These are phyloP conservation scores for Penicillium roqueforti DNA, from an alignment of 495 filamentous ascomycete species.

Conservation along the genomic window DNA sequence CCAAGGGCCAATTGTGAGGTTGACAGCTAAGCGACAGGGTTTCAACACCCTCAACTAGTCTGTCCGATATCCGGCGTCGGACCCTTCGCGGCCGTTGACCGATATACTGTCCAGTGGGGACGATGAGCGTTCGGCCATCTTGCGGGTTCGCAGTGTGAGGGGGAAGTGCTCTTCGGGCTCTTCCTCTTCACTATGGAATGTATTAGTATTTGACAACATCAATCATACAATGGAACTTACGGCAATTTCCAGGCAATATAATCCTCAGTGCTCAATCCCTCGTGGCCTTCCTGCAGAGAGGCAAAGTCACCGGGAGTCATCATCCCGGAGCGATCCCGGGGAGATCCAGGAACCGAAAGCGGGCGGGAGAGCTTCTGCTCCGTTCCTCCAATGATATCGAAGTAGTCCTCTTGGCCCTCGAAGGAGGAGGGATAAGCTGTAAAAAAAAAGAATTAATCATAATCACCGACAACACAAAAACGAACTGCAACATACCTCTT, in stretches of 20 bases:
- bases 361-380: constrained; percentile 92
- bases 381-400: constrained; percentile 78
- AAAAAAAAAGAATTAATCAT: background rate
- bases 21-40: background rate
- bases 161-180: constrained; percentile 92
- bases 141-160: constrained; percentile 64
- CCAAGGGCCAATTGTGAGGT: background rate
- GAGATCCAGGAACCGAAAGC: constrained; percentile 88
- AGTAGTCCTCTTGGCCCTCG: constrained; percentile 67
- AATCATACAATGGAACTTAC: constrained; percentile 55
- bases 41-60: constrained; percentile 1
- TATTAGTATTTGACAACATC: background rate
- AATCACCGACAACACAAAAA: constrained; percentile 3
- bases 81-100: constrained; percentile 27
- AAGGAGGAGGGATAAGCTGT: constrained; percentile 84
- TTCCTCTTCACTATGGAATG: constrained; percentile 73
- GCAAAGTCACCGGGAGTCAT: constrained; percentile 99
- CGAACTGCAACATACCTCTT: constrained; percentile 51
- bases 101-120: constrained; percentile 43
- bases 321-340: constrained; percentile 86
- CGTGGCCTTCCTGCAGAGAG: constrained; percentile 86
- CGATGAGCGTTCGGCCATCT: constrained; percentile 31
- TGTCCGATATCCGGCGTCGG: constrained; percentile 2
- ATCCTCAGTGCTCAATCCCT: constrained; percentile 92
- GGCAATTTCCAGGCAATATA: constrained; percentile 97